Percentiles rank a stretch among this genome's conserved stretches.
These are phyloP conservation scores for Fonsecaea erecta DNA, from an alignment of 2,329 filamentous ascomycete genomes.

Conservation along the genomic window DNA sequence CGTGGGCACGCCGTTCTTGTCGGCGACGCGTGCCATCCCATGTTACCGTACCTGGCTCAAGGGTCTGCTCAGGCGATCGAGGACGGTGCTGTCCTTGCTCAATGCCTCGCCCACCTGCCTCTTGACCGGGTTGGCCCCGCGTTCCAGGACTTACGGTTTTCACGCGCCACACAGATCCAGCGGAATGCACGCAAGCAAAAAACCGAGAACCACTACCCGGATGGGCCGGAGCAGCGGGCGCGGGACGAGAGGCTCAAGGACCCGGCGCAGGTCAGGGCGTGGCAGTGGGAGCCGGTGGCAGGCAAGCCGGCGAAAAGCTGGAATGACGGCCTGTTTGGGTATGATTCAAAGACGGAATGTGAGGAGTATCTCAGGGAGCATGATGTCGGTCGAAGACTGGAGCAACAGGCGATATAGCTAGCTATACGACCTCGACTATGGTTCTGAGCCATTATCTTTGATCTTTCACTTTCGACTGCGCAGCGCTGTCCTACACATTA, in stretches of 20 bases:
- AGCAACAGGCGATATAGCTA: background rate
- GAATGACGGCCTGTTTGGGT: constrained; percentile 14
- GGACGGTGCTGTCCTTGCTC: constrained; percentile 10
- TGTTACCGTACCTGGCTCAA: background rate
- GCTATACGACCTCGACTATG: background rate
- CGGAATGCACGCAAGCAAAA: constrained; percentile 8
- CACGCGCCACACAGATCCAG: constrained; percentile 10
- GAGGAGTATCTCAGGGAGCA: constrained; percentile 10
- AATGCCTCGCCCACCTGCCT: constrained; percentile 10
- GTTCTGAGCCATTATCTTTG: no score
- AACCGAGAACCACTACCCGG: constrained; percentile 14
- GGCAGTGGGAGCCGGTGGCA: constrained; percentile 12
- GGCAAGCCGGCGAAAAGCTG: constrained; percentile 10
- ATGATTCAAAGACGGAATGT: constrained; percentile 7
- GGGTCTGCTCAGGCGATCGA: constrained; percentile 3
- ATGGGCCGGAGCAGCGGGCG: constrained; percentile 6
- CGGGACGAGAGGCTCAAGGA: constrained; percentile 13
- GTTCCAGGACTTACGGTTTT: constrained; percentile 7
- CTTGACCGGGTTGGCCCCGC: constrained; percentile 8
- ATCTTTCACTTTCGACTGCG: no score
- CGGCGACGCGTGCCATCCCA: constrained; percentile 10
- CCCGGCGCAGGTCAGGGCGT: constrained; percentile 8
- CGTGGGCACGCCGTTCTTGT: constrained; percentile 9
- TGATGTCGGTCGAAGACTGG: background rate
- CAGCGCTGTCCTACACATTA: background rate